Evolutionary conservation across 2,329 filamentous ascomycete species (phyloP), one percentile per base, ranked within the genome.

Genomic region (Capronia epimyces): DNA sequence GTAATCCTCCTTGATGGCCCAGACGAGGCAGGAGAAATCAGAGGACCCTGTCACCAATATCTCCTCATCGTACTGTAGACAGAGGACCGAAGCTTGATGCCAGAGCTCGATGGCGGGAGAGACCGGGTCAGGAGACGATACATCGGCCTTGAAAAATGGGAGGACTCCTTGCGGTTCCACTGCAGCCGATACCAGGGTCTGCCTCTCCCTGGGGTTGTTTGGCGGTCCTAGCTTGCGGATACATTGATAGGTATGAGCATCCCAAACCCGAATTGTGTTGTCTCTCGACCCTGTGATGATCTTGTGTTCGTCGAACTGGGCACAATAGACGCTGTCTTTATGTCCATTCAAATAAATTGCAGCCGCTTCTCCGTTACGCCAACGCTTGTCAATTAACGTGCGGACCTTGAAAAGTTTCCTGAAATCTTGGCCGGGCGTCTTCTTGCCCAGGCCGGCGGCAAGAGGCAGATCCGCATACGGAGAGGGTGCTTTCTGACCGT

Each of bases 271-370:
- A 60, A 98, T 93, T 0, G 93, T 97, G 66, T 88, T 87, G 70
- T 98, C 93, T 56, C 93, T 84, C 8, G 91, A 96, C 22, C 93
- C 93, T 2, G 93, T 97, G 59, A 98, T 90, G 65, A 97, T 95
- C 70, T 97, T 98, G 65, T 86, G 89, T 84, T 97, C 91, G 67
- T 98, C 93, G 66, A 97, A 98, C 66, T 98, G 93, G 50, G 95
- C 81, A 69, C 93, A 98, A 71, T 98, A 98, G 50, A 98, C 94
- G 59, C 89, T 96, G 67, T 98, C 93, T 21, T 84, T 83, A 67
- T 98, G 93, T 1, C 93, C 93, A 62, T 93, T 89, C 18, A 98
- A 78, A 67, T 96, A 97, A 49, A 95, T 82, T 0, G 89, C 84
- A 40, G 82, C 84, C 7, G 89, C 87, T 59, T 84, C 83, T 49